Evolutionary conservation across 768 basidiomycete genomes (phyloP).

Genomic region (Mycena vulgaris): DNA sequence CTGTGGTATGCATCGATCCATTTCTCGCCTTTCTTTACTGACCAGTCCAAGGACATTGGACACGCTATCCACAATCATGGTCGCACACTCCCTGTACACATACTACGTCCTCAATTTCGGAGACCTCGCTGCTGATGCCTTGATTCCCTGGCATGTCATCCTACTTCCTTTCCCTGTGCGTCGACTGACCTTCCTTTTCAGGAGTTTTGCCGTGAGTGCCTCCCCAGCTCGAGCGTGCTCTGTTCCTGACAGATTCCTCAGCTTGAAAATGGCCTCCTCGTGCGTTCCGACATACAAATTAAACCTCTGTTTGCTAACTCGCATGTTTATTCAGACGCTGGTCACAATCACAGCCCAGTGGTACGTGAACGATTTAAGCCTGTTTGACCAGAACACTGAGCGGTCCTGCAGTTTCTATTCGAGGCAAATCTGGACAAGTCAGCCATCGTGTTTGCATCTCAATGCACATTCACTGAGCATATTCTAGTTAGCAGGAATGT

Average conservation of each 20-base stretch:
- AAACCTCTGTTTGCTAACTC: not conserved
- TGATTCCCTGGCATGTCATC: constrained; percentile 17
- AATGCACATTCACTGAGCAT: no score
- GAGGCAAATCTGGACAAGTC: constrained; percentile 30
- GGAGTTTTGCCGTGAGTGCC: constrained; percentile 31
- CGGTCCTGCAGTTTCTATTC: constrained; percentile 17
- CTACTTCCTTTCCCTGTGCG: not conserved
- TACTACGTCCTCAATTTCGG: constrained; percentile 31
- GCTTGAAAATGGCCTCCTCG: constrained; percentile 30
- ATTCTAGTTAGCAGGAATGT: constrained; percentile 15
- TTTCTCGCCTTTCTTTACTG: not conserved
- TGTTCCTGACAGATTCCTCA: not conserved
- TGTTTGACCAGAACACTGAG: not conserved
- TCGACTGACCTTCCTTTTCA: not conserved
- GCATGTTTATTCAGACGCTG: not conserved
- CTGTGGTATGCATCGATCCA: constrained; percentile 11
- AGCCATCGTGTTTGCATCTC: not conserved
- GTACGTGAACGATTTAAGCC: not conserved
- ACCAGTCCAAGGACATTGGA: constrained; percentile 18
- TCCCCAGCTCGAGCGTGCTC: not conserved
- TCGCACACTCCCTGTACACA: constrained; percentile 30
- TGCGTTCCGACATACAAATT: not conserved
- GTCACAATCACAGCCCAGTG: constrained; percentile 28
- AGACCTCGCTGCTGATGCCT: constrained; percentile 25
- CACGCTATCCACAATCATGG: constrained; percentile 27